Evolutionary conservation across 305 asterid species (phyloP).

Genomic region (Ilex paraguariensis): DNA sequence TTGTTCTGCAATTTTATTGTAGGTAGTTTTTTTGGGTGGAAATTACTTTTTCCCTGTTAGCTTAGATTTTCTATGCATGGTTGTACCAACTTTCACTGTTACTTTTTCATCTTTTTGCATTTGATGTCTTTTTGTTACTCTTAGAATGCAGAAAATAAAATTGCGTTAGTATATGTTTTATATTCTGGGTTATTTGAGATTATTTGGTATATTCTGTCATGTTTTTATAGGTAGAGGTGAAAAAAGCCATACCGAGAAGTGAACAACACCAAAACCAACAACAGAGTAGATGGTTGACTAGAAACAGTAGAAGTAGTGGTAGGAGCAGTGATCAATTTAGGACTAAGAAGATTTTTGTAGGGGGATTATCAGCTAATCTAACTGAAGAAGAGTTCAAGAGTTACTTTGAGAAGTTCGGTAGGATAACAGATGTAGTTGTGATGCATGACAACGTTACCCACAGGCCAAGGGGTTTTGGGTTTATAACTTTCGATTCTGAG

Average conservation of each 20-base stretch:
- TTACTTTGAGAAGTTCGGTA: constrained; percentile 75
- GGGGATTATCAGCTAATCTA: constrained; percentile 74
- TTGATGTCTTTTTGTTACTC: too few relatives aligned
- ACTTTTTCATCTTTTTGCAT: too few relatives aligned
- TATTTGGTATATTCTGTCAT: neutral
- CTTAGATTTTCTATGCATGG: too few relatives aligned
- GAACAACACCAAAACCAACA: constrained; percentile 56
- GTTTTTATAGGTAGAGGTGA: constrained; percentile 71
- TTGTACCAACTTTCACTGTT: too few relatives aligned
- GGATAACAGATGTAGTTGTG: constrained; percentile 74
- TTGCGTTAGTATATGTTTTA: too few relatives aligned
- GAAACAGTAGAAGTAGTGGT: constrained; percentile 39
- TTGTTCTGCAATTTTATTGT: too few relatives aligned
- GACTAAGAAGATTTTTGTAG: constrained; percentile 90
- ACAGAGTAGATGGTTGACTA: constrained; percentile 40
- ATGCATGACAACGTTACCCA: constrained; percentile 74
- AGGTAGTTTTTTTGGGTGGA: too few relatives aligned
- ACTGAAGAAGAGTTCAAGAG: constrained; percentile 69
- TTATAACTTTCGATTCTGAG: constrained; percentile 76
- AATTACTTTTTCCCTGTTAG: too few relatives aligned
- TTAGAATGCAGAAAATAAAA: too few relatives aligned
- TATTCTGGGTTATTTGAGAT: constrained; percentile 2
- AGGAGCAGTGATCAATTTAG: constrained; percentile 53
- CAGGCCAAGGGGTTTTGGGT: constrained; percentile 93
- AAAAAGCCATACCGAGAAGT: constrained; percentile 77